Evolutionary conservation across 208 protist genomes (phyloP).

Genomic region (Zelonia costaricensis): DNA sequence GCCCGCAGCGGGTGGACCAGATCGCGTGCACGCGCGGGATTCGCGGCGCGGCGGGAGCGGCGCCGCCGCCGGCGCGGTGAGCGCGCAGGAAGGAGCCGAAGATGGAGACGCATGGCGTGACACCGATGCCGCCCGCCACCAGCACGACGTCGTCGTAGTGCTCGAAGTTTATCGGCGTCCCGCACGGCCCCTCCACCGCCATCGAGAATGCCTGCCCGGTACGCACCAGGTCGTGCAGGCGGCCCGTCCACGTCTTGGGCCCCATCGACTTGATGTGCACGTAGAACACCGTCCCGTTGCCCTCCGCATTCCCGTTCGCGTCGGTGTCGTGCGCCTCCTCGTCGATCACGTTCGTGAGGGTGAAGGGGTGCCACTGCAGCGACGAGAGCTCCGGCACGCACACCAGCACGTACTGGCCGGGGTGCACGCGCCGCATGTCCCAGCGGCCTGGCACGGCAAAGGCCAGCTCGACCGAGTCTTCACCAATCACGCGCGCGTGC

Average conservation of each 20-base stretch:
- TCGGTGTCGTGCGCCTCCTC: background rate
- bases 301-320: background rate
- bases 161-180: constrained; percentile 21
- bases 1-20: background rate
- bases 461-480: constrained; percentile 23
- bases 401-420: constrained; percentile 54
- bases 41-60: background rate
- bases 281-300: constrained; percentile 13
- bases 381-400: constrained; percentile 58
- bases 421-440: constrained; percentile 10
- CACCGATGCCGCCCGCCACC: constrained; percentile 45
- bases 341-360: constrained; percentile 30
- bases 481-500: constrained; percentile 17
- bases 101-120: constrained; percentile 40
- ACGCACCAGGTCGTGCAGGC: constrained; percentile 20
- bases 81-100: constrained; percentile 13
- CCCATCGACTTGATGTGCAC: constrained; percentile 57
- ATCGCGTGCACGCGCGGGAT: background rate
- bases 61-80: too few species aligned
- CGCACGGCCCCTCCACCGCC: constrained; percentile 41
- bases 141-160: constrained; percentile 32
- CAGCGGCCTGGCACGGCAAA: constrained; percentile 20
- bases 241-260: constrained; percentile 35
- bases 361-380: constrained; percentile 76
- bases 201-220: constrained; percentile 20